Conservation (phyloP, 352 stramenopile species). For the Poterioochromonas sp. region DNA sequence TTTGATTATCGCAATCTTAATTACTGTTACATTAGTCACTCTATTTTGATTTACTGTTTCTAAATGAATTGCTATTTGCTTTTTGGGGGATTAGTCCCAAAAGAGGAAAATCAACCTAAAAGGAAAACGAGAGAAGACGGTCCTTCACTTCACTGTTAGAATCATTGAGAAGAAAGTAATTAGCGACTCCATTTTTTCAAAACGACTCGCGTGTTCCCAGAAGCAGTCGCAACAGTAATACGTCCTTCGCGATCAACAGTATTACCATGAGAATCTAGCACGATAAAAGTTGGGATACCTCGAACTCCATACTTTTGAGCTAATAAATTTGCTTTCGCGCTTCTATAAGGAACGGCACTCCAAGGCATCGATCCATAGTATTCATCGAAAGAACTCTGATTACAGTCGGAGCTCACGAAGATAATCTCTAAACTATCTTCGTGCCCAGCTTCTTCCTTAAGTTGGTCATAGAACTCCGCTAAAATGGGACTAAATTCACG, state of each 20-base stretch:
- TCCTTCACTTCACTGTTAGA: too few relatives aligned
- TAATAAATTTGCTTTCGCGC: conserved; percentile 38
- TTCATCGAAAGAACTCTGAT: not conserved
- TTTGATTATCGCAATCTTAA: too few relatives aligned
- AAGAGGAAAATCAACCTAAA: too few relatives aligned
- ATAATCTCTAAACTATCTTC: conserved; percentile 47
- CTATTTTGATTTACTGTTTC: too few relatives aligned
- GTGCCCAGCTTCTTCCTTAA: not conserved
- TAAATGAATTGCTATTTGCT: too few relatives aligned
- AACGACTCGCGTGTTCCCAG: too few relatives aligned
- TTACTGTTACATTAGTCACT: too few relatives aligned
- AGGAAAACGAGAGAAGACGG: too few relatives aligned
- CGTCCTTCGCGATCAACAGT: conserved; percentile 48
- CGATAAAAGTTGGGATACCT: conserved; percentile 51
- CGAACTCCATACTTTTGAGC: conserved; percentile 47
- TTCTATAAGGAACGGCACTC: not conserved
- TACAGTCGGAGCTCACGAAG: not conserved
- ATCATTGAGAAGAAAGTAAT: too few relatives aligned
- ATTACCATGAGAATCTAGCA: conserved; percentile 46
- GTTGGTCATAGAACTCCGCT: not conserved
- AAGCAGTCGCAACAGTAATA: conserved; percentile 5
- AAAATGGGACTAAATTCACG: not conserved
- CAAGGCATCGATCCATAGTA: conserved; percentile 21
- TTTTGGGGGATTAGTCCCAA: too few relatives aligned
- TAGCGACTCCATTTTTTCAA: too few relatives aligned